These are phyloP conservation scores for Cicer bijugum DNA, from an alignment of 306 rosid species.

Conservation along the genomic window DNA sequence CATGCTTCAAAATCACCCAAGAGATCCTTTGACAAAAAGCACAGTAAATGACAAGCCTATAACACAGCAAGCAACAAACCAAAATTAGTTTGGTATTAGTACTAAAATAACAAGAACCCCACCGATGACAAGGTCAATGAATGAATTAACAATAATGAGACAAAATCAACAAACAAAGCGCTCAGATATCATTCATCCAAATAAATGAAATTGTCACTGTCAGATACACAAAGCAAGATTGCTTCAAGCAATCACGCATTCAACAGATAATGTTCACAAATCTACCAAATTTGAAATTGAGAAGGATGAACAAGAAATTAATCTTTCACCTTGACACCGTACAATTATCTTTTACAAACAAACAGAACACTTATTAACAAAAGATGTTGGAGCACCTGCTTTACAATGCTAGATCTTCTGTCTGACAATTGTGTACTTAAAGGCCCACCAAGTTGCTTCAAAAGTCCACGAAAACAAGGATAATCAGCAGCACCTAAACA, in stretches of 20 bases:
- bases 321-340: constrained; percentile 20
- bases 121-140: constrained; percentile 34
- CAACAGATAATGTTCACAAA: constrained; percentile 34
- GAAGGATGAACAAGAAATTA: constrained; percentile 21
- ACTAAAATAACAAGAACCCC: constrained; percentile 22
- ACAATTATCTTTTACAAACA: constrained; percentile 10
- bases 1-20: constrained; percentile 97
- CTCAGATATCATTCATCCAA: constrained; percentile 31
- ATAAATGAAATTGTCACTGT: constrained; percentile 1
- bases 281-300: constrained; percentile 20
- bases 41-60: constrained; percentile 91
- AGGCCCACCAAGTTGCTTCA: constrained; percentile 97
- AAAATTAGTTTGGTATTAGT: constrained; percentile 31
- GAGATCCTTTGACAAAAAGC: constrained; percentile 95
- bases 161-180: constrained; percentile 8
- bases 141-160: constrained; percentile 37
- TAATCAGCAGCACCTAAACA: constrained; percentile 87
- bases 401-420: constrained; percentile 95
- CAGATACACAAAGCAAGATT: constrained; percentile 32
- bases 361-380: constrained; percentile 24
- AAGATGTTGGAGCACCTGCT: constrained; percentile 67
- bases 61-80: constrained; percentile 41
- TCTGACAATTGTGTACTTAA: constrained; percentile 92
- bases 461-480: constrained; percentile 85
- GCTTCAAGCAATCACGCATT: constrained; percentile 22